Percentiles rank a stretch among this genome's conserved stretches.
These are phyloP conservation scores for Vigna unguiculata DNA, from an alignment of 306 rosid species.

Conservation along the genomic window DNA sequence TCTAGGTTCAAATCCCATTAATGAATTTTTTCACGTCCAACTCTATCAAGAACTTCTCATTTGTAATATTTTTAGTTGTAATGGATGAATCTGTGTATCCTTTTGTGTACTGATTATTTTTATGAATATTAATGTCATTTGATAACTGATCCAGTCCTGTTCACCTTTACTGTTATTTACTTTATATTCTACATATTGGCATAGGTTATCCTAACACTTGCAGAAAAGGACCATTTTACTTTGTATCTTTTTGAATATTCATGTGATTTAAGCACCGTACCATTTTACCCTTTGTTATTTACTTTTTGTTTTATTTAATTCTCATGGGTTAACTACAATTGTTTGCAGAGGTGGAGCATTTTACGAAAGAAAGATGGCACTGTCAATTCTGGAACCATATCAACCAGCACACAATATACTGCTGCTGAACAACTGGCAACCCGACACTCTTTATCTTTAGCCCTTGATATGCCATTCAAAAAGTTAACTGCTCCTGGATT, in stretches of 20 bases:
- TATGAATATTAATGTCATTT: slow-evolving; percentile 35
- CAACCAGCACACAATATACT: slow-evolving; percentile 62
- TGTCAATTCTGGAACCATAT: slow-evolving; percentile 50
- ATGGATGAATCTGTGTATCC: slow-evolving; percentile 24
- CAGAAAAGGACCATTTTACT: slow-evolving; percentile 84
- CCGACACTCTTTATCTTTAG: slow-evolving; percentile 77
- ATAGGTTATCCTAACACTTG: slow-evolving; percentile 47
- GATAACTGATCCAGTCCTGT: not conserved
- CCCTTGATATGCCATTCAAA: slow-evolving; percentile 74
- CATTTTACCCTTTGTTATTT: slow-evolving; percentile 18
- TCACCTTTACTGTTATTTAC: slow-evolving; percentile 21
- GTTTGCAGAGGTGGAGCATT: slow-evolving; percentile 81
- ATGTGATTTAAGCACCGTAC: slow-evolving; percentile 24
- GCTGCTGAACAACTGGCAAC: slow-evolving; percentile 84
- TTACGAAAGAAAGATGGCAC: slow-evolving; percentile 64
- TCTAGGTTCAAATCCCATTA: slow-evolving; percentile 78
- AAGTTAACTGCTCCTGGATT: slow-evolving; percentile 62
- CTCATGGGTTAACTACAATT: slow-evolving; percentile 46
- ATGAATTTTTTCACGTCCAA: slow-evolving; percentile 41
- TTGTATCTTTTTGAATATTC: slow-evolving; percentile 15
- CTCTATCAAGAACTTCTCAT: slow-evolving; percentile 28
- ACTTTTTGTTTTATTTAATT: slow-evolving; percentile 40
- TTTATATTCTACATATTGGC: slow-evolving; percentile 42
- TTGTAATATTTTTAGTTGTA: slow-evolving; percentile 5
- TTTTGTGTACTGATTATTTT: not conserved